Conservation (phyloP, 805 yeast species). For the Cyberlindnera euphorbiiphila region DNA sequence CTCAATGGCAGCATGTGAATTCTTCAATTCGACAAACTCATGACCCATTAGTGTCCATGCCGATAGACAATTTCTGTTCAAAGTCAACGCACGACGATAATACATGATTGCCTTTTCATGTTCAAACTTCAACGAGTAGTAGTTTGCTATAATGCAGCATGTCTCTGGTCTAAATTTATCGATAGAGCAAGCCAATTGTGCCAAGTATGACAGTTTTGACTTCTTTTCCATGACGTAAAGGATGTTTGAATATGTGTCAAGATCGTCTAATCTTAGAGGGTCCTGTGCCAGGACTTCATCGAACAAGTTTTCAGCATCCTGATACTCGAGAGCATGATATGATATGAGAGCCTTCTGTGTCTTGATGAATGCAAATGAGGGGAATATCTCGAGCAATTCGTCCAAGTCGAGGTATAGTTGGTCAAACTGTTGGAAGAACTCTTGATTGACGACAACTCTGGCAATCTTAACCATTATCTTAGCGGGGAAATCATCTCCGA, state of each 20-base stretch:
- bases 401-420: conserved; percentile 50
- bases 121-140: conserved; percentile 84
- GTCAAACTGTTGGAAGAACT: conserved; percentile 66
- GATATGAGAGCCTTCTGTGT: conserved; percentile 80
- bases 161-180: conserved; percentile 92
- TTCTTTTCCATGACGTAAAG: conserved; percentile 89
- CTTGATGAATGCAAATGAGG: conserved; percentile 67
- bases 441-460: conserved; percentile 44
- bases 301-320: conserved; percentile 72
- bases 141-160: conserved; percentile 91
- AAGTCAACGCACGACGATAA: conserved; percentile 81
- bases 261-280: conserved; percentile 84
- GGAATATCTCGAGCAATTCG: conserved; percentile 52
- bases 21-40: conserved; percentile 93
- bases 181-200: conserved; percentile 76
- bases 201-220: conserved; percentile 78
- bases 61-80: conserved; percentile 74
- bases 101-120: conserved; percentile 94
- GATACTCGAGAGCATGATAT: conserved; percentile 83
- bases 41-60: conserved; percentile 99
- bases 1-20: conserved; percentile 96
- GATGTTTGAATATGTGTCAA: conserved; percentile 93
- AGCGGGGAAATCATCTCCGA: conserved; percentile 18
- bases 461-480: conserved; percentile 18
- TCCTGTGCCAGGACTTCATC: conserved; percentile 70